phyloP scores from a whole-genome alignment of 2,329 filamentous ascomycete genomes.

The Colletotrichum cereale region DNA sequence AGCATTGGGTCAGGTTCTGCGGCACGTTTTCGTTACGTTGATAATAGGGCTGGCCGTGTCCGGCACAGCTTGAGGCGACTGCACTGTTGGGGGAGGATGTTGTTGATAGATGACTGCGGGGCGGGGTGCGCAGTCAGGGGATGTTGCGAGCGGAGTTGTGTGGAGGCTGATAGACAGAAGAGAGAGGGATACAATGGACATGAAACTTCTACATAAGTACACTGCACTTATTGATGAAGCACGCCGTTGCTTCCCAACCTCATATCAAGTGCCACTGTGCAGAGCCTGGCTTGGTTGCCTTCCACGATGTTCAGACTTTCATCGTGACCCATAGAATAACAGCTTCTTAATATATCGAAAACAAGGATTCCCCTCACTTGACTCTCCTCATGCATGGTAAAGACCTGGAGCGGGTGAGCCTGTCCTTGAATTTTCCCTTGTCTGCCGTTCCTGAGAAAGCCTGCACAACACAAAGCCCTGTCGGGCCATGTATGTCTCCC shows the following conservation, averaged over 20 bases:
- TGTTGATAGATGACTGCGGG: conserved; percentile 7
- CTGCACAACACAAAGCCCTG: background rate
- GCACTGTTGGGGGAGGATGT: conserved; percentile 26
- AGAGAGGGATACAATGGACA: conserved; percentile 39
- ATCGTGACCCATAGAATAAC: background rate
- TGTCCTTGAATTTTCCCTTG: background rate
- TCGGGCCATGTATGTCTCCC: background rate
- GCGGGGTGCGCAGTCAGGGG: background rate
- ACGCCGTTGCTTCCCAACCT: background rate
- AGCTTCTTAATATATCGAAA: background rate
- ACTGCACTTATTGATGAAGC: conserved; percentile 16
- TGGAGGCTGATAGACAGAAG: conserved; percentile 39
- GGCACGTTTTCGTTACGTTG: conserved; percentile 41
- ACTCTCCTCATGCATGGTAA: background rate
- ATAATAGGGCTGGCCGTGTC: conserved; percentile 41
- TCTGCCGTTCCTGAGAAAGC: no score
- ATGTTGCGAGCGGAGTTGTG: conserved; percentile 34
- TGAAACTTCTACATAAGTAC: conserved; percentile 32
- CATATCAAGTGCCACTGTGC: background rate
- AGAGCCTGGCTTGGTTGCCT: background rate
- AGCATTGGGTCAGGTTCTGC: conserved; percentile 53
- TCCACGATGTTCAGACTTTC: background rate
- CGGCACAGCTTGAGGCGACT: conserved; percentile 34
- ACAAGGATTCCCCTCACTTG: background rate
- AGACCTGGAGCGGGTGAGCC: background rate